Evolutionary conservation across 2,329 filamentous ascomycete genomes (phyloP), one percentile per base, ranked within the genome.

Genomic region (Aspergillus neotritici): DNA sequence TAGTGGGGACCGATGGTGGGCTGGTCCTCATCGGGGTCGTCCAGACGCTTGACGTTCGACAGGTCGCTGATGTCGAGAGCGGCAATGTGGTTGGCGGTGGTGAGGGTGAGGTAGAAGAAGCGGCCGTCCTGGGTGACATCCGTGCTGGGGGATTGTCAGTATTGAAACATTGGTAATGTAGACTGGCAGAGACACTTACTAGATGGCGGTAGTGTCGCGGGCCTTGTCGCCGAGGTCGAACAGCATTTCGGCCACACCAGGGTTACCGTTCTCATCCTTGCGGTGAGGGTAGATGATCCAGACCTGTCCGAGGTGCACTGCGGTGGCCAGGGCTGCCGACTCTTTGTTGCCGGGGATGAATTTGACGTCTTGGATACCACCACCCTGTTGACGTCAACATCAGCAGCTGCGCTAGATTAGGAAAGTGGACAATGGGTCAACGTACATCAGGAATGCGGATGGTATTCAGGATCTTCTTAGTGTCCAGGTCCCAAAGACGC

Each of bases 271-370:
- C 6, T 68, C 57, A 53, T 79, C 70, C 48, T 68, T 74, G 50
- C 76, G 75, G 68, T 76, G 75, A 15, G 79, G 79, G 58, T 82
- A 82, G 63, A 83, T 80, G 59, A 82, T 76, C 79, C 79, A 83
- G 51, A 82, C 76, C 53, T 82, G 72, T 8, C 78, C 79, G 3
- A 75, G 71, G 28, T 74, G 71, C 14, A 82, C 78, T 12, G 80
- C 78, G 10, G 78, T 80, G 7, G 79, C 78, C 16, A 82, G 65
- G 9, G 78, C 79, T 28, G 78, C 79, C 29, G 67, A 68, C 49
- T 82, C 78, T 5, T 66, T 56, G 67, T 82, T 77, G 7, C 76
- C 75, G 1, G 79, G 79, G 48, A 82, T 82, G 64, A 82, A 81
- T 61, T 83, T 83, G 55, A 83, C 75, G 49, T 83, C 79, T 9